phyloP scores from a whole-genome alignment of 441 rosid species.

The Bruguiera hainesii region DNA sequence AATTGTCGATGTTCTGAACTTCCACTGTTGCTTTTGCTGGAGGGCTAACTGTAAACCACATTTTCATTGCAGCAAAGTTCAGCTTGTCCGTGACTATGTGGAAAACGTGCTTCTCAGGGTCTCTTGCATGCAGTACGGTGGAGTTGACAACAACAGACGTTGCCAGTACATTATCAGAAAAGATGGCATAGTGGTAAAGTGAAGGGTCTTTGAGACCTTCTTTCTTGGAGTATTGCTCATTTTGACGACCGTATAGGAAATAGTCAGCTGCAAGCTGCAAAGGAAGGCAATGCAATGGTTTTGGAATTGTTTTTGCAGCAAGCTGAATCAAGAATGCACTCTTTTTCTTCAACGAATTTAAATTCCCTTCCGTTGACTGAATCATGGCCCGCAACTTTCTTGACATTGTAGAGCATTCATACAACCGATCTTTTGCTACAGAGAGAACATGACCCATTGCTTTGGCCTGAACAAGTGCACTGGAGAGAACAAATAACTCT shows the following conservation, averaged over 20 bases:
- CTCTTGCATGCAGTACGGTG: slow-evolving; percentile 55
- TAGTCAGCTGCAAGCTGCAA: slow-evolving; percentile 84
- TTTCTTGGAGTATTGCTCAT: slow-evolving; percentile 32
- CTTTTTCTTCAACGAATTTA: slow-evolving; percentile 64
- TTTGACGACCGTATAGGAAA: slow-evolving; percentile 48
- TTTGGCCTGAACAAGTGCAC: slow-evolving; percentile 81
- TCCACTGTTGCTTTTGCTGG: slow-evolving; percentile 69
- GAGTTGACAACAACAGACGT: slow-evolving; percentile 95
- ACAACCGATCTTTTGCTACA: slow-evolving; percentile 69
- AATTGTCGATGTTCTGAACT: slow-evolving; percentile 78
- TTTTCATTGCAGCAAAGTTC: slow-evolving; percentile 84
- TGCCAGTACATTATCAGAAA: slow-evolving; percentile 91
- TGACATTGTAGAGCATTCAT: slow-evolving; percentile 64
- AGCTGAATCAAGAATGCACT: slow-evolving; percentile 88
- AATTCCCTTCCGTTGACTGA: slow-evolving; percentile 60
- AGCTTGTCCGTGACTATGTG: slow-evolving; percentile 91
- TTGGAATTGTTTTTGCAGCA: slow-evolving; percentile 90
- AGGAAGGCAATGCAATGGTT: slow-evolving; percentile 83
- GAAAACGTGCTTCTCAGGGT: slow-evolving; percentile 86
- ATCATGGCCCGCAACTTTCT: slow-evolving; percentile 83
- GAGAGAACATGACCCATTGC: slow-evolving; percentile 86
- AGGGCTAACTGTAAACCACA: slow-evolving; percentile 79
- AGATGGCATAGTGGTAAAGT: slow-evolving; percentile 86
- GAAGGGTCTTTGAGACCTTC: slow-evolving; percentile 66
- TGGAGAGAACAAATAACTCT: slow-evolving; percentile 27